Evolutionary conservation across 2,329 filamentous ascomycete species (phyloP), one percentile per base, ranked within the genome.

Genomic region (Ceratocystis variospora): DNA sequence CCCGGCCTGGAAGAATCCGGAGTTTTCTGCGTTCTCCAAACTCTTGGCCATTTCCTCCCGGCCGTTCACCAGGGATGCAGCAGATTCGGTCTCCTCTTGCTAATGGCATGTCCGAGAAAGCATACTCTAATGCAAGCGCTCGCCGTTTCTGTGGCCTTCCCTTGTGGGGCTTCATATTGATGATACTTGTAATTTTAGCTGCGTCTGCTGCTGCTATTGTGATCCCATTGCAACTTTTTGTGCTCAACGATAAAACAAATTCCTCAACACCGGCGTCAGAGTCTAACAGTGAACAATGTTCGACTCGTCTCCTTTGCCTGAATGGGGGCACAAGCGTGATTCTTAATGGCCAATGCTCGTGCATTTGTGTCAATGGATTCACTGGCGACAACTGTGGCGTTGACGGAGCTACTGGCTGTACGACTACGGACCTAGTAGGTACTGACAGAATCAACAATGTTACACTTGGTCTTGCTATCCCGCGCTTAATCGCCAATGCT

Each of bases 321-420:
- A 96, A 97, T 70, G 90, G 90, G 8, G 93, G 93, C 33, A 85
- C 86, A 19, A 91, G 86, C 66, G 82, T 93, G 17, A 75, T 90
- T 22, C 83, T 81, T 17, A 79, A 83, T 66, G 82, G 83, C 2
- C 78, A 81, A 22, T 97, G 93, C 76, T 87, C 87, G 12, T 99
- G 93, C 73, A 84, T 96, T 55, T 99, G 93, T 75, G 85, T 87
- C 25, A 91, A 94, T 71, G 90, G 92, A 1, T 97, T 93, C 73
- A 92, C 88, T 0, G 81, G 82, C 15, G 75, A 76, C 25, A 78
- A 81, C 68, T 85, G 83, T 72, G 79, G 78, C 4, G 73, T 75
- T 28, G 73, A 75, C 1, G 78, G 78, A 62, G 74, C 78, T 0
- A 74, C 77, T 48, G 81, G 81, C 17, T 85, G 83, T 71, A 81